Percentiles rank a stretch among this genome's conserved stretches.
These are phyloP conservation scores for Vitis hybrid DNA, from an alignment of 177 flowering plant genomes.

Conservation along the genomic window DNA sequence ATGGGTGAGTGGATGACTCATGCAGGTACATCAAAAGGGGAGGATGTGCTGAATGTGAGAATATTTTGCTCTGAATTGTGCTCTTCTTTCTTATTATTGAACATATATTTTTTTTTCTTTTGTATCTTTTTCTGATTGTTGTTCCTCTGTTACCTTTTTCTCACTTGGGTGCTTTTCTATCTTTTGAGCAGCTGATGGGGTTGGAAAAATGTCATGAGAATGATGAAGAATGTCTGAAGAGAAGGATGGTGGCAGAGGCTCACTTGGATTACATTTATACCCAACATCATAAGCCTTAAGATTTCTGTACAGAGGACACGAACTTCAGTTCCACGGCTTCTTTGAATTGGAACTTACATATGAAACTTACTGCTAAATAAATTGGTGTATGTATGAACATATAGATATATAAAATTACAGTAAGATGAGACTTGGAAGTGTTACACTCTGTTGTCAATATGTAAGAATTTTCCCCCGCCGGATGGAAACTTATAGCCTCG, in stretches of 20 bases:
- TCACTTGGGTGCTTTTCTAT: not conserved
- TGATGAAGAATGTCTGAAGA: constrained; percentile 53
- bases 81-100: not conserved
- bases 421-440: no score
- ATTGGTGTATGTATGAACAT: no score
- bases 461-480: no score
- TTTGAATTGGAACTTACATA: not conserved
- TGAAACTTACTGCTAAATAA: not conserved
- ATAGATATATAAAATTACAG: no score
- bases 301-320: not conserved
- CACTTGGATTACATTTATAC: constrained; percentile 80
- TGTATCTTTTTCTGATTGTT: not conserved
- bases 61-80: not conserved
- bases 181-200: constrained; percentile 40
- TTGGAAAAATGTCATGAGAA: constrained; percentile 29
- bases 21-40: not conserved
- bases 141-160: not conserved
- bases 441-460: no score
- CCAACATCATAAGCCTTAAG: constrained; percentile 39
- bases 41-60: constrained; percentile 25
- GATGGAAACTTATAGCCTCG: no score
- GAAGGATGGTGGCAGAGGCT: constrained; percentile 62
- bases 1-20: not conserved
- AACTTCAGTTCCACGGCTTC: not conserved
- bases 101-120: not conserved